Conservation (phyloP, 495 filamentous ascomycete genomes). For the Penicillium mononematosum region DNA sequence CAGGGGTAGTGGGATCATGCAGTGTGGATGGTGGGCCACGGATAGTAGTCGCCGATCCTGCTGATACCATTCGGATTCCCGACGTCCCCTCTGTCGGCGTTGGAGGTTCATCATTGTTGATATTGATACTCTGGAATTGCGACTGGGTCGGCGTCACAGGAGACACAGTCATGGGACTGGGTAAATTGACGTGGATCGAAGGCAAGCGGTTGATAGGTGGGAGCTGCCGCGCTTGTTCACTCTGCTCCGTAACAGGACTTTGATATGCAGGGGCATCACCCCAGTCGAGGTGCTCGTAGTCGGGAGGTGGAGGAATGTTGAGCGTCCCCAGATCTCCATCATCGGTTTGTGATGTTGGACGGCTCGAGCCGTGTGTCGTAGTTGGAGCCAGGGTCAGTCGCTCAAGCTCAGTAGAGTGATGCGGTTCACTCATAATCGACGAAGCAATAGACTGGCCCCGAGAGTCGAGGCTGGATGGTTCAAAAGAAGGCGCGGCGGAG, state of each 20-base stretch:
- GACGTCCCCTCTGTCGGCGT: slow-evolving; percentile 9
- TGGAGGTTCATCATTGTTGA: slow-evolving; percentile 7
- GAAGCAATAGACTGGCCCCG: slow-evolving; percentile 38
- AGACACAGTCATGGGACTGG: slow-evolving; percentile 33
- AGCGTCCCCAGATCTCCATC: slow-evolving; percentile 39
- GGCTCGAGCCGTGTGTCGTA: slow-evolving; percentile 26
- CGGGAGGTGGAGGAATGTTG: slow-evolving; percentile 41
- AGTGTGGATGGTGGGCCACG: not conserved
- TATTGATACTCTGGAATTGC: slow-evolving; percentile 11
- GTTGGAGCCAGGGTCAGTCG: slow-evolving; percentile 24
- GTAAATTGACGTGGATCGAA: slow-evolving; percentile 43
- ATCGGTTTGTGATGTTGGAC: slow-evolving; percentile 24
- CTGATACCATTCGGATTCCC: slow-evolving; percentile 1
- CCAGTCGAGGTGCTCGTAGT: slow-evolving; percentile 50
- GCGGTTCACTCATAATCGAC: slow-evolving; percentile 32
- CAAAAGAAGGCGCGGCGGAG: slow-evolving; percentile 27
- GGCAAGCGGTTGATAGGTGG: slow-evolving; percentile 32
- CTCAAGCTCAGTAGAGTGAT: slow-evolving; percentile 31
- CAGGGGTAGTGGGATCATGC: not conserved
- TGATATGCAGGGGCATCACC: slow-evolving; percentile 50
- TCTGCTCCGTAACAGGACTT: slow-evolving; percentile 29
- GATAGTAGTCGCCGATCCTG: not conserved
- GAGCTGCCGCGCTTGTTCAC: slow-evolving; percentile 17
- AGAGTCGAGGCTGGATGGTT: slow-evolving; percentile 27
- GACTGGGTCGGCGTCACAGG: slow-evolving; percentile 32